These are phyloP conservation scores for Neofusicoccum laricinum DNA, from an alignment of 2,329 filamentous ascomycete genomes.

Conservation along the genomic window DNA sequence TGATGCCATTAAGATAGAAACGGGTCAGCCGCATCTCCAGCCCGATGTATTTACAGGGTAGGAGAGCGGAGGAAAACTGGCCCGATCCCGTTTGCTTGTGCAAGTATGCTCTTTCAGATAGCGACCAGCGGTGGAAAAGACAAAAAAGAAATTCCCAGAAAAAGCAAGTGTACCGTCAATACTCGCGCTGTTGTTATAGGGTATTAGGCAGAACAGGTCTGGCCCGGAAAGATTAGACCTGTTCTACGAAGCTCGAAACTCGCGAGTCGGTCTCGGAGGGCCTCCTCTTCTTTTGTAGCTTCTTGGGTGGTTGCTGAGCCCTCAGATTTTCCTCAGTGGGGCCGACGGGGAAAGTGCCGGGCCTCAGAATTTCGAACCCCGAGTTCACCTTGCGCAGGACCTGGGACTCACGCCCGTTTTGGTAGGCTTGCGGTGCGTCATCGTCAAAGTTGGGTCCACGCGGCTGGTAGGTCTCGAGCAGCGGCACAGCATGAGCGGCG, in stretches of 20 bases:
- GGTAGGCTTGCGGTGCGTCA: constrained; percentile 24
- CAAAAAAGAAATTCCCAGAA: background rate
- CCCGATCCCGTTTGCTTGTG: background rate
- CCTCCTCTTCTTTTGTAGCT: constrained; percentile 43
- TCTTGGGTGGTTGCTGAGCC: constrained; percentile 37
- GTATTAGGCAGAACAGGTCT: background rate
- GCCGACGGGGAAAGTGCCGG: constrained; percentile 34
- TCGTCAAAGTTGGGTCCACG: constrained; percentile 36
- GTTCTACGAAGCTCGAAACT: constrained; percentile 36
- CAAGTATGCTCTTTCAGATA: constrained; percentile 2
- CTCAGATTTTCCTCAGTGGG: constrained; percentile 22
- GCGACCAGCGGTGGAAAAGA: background rate
- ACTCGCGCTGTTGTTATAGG: background rate
- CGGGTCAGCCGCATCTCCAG: background rate
- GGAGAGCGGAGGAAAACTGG: background rate
- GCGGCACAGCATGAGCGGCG: constrained; percentile 31
- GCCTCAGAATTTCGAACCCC: constrained; percentile 40
- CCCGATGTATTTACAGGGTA: background rate
- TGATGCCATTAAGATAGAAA: constrained; percentile 4
- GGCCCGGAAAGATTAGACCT: constrained; percentile 27
- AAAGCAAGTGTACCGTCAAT: background rate
- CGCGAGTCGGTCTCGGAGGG: constrained; percentile 28
- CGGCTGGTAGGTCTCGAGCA: constrained; percentile 36
- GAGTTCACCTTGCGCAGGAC: constrained; percentile 42
- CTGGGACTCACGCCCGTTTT: constrained; percentile 29